Evolutionary conservation across 2,329 filamentous ascomycete genomes (phyloP).

Genomic region (Fusarium zealandicum): DNA sequence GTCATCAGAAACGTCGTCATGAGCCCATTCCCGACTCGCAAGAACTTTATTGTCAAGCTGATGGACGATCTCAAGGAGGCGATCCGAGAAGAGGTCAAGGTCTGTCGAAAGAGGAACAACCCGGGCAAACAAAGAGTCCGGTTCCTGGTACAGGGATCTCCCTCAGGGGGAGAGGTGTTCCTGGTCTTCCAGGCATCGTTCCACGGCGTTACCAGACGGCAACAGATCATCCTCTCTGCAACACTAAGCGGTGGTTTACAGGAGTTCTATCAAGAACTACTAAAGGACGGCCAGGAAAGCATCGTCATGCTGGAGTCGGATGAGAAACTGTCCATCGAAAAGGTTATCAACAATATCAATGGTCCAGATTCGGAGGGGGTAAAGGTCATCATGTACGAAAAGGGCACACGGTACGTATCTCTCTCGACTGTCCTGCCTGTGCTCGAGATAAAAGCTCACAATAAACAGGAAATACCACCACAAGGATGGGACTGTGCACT

Average conservation of each 20-base stretch:
- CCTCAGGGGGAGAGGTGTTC: no score
- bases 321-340: neutral
- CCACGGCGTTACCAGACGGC: constrained; percentile 43
- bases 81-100: constrained; percentile 41
- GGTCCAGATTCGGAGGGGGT: neutral
- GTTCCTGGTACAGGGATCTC: constrained; percentile 51
- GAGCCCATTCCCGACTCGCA: constrained; percentile 53
- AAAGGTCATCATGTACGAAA: constrained; percentile 6
- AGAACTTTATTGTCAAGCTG: constrained; percentile 49
- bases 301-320: constrained; percentile 27
- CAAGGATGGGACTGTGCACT: constrained; percentile 33
- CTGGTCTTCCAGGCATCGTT: constrained; percentile 51
- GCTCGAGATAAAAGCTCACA: neutral
- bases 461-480: constrained; percentile 23
- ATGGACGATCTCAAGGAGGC: constrained; percentile 44
- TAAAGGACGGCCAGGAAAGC: constrained; percentile 3
- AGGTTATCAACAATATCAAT: neutral
- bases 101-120: constrained; percentile 48
- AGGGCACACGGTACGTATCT: constrained; percentile 8
- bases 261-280: neutral
- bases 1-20: constrained; percentile 58
- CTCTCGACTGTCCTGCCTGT: fast-evolving
- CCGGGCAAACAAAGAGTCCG: constrained; percentile 45
- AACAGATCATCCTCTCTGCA: constrained; percentile 46
- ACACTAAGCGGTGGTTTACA: constrained; percentile 4